Base-by-base conservation (phyloP, 169 alveolate species). In the Plasmodium relictum region DNA sequence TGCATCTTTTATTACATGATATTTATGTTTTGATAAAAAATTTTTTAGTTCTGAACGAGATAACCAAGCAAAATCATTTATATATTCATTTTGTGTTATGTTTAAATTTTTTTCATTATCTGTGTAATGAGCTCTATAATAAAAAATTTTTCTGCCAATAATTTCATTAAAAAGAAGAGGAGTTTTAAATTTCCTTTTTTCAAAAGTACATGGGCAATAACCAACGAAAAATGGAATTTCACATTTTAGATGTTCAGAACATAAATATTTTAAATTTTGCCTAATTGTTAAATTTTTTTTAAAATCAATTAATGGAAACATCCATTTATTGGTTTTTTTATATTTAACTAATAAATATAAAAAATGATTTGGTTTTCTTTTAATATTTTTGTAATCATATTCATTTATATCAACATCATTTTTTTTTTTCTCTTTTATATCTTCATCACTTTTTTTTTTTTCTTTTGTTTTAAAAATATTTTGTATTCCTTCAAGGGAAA, bases 61-160 rank as follows among this genome's bases (percentile, higher is more conserved):
- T 59, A 92, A 22, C 96, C 96, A 94, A 31, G 96, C 96, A 76
- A 78, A 69, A 24, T 94, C 96, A 50, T 72, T 69, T 52, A 94
- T 92, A 41, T 80, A 86, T 26, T 62, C 83, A 26, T 88, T 78
- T 24, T 68, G 14, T 20, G 44, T 24, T 2, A 66, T 37, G 22
- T 88, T 66, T 56, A 92, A 56, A 22, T 41, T 88, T n/a, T 54
- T 52, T 20, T 88, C 89, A 14, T 92, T 83, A 50, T 90, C 56
- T 20, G 73, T 71, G 20, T 83, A 94, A 54, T 94, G 87, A 16
- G 96, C 96, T 52, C 96, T 74, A 56, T 88, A 94, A 72, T 94
- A 94, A 88, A 94, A 94, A 24, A 94, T 74, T 94, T 93, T 83
- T 41, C 91, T 83, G 18, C 91, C 91, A 16, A 83, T 69, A 83